A percentile compares a stretch with the other conserved stretches of the same genome.
Conservation (phyloP, 1,284 basidiomycete genomes). For the Coniferiporia sulphurascens region DNA sequence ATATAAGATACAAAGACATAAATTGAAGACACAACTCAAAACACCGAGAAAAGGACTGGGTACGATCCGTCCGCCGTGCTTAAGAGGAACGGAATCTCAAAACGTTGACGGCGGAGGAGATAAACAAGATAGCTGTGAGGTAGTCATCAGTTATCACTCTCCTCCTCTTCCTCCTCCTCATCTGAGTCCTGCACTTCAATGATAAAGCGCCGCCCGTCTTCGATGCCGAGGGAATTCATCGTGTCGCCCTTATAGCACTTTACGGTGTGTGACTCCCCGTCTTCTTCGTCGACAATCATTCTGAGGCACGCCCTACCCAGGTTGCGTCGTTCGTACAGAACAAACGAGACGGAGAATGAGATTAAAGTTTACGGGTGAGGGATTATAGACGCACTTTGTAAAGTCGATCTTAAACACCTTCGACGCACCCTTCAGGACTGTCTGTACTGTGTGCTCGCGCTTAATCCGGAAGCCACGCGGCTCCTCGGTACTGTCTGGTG, state of each 20-base stretch:
- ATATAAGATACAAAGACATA: too few relatives aligned
- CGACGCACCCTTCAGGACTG: slow-evolving; percentile 14
- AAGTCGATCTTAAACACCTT: slow-evolving; percentile 14
- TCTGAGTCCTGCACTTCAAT: not conserved
- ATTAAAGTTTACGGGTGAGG: not conserved
- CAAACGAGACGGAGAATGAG: not conserved
- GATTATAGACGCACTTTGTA: slow-evolving; percentile 1
- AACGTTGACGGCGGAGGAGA: too few relatives aligned
- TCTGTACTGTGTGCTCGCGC: slow-evolving; percentile 12
- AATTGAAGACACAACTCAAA: too few relatives aligned
- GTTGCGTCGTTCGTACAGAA: not conserved
- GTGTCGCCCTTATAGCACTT: slow-evolving; percentile 8
- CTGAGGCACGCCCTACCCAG: slow-evolving; percentile 2
- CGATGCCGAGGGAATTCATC: slow-evolving; percentile 8
- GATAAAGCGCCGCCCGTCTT: slow-evolving; percentile 7
- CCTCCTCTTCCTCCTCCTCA: slow-evolving; percentile 1
- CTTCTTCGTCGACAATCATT: slow-evolving; percentile 8
- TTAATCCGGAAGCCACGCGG: slow-evolving; percentile 12
- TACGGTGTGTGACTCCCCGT: not conserved
- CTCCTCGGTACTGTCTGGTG: slow-evolving; percentile 6
- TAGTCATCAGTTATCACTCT: not conserved
- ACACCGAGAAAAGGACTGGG: too few relatives aligned
- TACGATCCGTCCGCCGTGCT: too few relatives aligned
- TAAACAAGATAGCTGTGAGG: too few relatives aligned
- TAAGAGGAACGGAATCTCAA: too few relatives aligned